Evolutionary conservation across 768 basidiomycete species (phyloP).

Genomic region (Tulasnella sp.): DNA sequence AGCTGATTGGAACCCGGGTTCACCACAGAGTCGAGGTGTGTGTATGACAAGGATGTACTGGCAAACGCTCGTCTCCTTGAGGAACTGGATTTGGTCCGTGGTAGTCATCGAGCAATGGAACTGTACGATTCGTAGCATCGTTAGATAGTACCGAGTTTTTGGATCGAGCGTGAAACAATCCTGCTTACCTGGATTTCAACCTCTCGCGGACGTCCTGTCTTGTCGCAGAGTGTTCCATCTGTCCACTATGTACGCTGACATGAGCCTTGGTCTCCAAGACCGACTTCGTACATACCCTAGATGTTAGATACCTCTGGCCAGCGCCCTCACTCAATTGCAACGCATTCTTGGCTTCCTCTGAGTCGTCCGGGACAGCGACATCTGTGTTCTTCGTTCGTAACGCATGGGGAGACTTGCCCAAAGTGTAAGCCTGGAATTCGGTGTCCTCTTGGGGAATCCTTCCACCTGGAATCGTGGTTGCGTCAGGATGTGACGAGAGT

Average conservation of each 20-base stretch:
- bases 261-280: background rate
- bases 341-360: constrained; percentile 14
- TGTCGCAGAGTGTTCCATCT: constrained; percentile 90
- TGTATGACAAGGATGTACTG: constrained; percentile 91
- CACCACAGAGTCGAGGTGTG: constrained; percentile 88
- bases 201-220: constrained; percentile 79
- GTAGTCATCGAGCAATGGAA: constrained; percentile 96
- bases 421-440: constrained; percentile 58
- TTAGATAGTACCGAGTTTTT: background rate
- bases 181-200: constrained; percentile 86
- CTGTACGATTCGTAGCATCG: constrained; percentile 40
- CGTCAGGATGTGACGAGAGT: background rate
- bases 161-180: background rate
- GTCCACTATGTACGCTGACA: constrained; percentile 50
- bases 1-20: constrained; percentile 85
- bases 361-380: constrained; percentile 40
- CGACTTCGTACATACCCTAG: constrained; percentile 31
- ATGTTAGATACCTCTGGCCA: constrained; percentile 79
- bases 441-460: constrained; percentile 83
- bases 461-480: constrained; percentile 47
- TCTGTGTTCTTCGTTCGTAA: constrained; percentile 50
- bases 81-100: constrained; percentile 82
- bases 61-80: constrained; percentile 92
- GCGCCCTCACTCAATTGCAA: constrained; percentile 59
- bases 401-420: constrained; percentile 60